phyloP scores from a whole-genome alignment of 306 rosid species.

The Vachellia collinsii region DNA sequence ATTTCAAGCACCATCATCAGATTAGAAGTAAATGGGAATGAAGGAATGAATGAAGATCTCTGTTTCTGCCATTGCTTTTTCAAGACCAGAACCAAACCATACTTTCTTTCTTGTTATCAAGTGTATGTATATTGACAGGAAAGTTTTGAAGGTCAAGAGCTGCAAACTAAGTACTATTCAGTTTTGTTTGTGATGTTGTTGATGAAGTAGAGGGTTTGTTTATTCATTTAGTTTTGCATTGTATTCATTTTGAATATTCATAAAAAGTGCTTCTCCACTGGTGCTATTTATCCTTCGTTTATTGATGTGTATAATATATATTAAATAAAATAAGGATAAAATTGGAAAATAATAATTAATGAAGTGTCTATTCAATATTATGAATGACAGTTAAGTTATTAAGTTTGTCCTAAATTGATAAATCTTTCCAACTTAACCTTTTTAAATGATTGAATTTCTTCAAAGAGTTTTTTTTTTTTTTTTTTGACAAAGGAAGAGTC shows the following conservation, averaged over 20 bases:
- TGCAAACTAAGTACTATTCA: constrained; percentile 8
- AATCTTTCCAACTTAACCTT: too few relatives aligned
- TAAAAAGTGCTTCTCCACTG: too few relatives aligned
- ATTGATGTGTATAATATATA: too few relatives aligned
- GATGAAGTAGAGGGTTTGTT: constrained; percentile 26
- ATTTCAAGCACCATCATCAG: constrained; percentile 52
- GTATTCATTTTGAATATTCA: constrained; percentile 11
- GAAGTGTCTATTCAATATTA: too few relatives aligned
- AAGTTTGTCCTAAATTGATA: too few relatives aligned
- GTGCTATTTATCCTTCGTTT: too few relatives aligned
- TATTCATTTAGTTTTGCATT: constrained; percentile 1
- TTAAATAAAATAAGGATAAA: too few relatives aligned
- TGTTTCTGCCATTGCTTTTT: not conserved
- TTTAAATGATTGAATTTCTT: too few relatives aligned
- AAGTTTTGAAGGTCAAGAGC: not conserved
- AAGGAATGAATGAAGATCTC: not conserved
- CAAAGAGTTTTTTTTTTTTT: too few relatives aligned
- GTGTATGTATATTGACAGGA: constrained; percentile 4
- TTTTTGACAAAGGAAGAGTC: too few relatives aligned
- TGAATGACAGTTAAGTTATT: too few relatives aligned
- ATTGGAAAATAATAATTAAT: too few relatives aligned
- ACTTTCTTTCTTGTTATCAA: not conserved
- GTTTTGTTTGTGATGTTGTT: constrained; percentile 27
- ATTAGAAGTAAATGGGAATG: constrained; percentile 67
- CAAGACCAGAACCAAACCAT: not conserved